Evolutionary conservation across 148 eudicot species (phyloP), one percentile per base, ranked within the genome.

Genomic region (Diospyros lotus): DNA sequence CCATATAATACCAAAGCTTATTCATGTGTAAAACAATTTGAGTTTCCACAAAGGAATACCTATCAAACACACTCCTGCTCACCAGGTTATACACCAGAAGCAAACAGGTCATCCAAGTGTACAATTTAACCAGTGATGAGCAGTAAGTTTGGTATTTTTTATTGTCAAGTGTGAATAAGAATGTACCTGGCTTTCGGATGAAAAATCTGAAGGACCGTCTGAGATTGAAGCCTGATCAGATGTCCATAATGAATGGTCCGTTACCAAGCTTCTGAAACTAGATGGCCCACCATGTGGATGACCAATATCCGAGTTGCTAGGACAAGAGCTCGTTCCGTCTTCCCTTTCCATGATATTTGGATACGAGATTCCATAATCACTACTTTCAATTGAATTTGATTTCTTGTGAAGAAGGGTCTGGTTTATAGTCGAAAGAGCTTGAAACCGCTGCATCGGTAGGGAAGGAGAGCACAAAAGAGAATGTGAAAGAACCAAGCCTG

Each of bases 171-270:
- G 48, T n/a, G 41, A 61, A 11, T 1, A 3, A 75, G 54, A 78
- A 63, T 41, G 58, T 73, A 87, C 97, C 91, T 80, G 82, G 50
- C 69, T 76, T 74, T 76, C 85, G 44, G 83, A 52, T 60, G 92
- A 80, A 66, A 80, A 71, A 69, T 72, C 79, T 72, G 80, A 52
- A 42, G 73, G 81, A 64, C 78, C 76, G 51, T 51, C 73, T 18
- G 90, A 77, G 69, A 69, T 51, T 6, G 93, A 86, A 63, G 81
- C 77, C 77, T 83, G 84, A 80, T 73, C 74, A 52, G 79, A 67
- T 45, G 52, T 51, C 76, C 70, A 73, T 1, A 74, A 65, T 3
- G 55, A 48, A 51, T 74, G 55, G 44, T 79, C 78, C 10, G 73
- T 62, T 18, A 41, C n/a, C 59, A 79, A 83, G 72, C 83, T 88